These are phyloP conservation scores for Alternaria incomplexa DNA, from an alignment of 2,329 filamentous ascomycete genomes.

Conservation along the genomic window DNA sequence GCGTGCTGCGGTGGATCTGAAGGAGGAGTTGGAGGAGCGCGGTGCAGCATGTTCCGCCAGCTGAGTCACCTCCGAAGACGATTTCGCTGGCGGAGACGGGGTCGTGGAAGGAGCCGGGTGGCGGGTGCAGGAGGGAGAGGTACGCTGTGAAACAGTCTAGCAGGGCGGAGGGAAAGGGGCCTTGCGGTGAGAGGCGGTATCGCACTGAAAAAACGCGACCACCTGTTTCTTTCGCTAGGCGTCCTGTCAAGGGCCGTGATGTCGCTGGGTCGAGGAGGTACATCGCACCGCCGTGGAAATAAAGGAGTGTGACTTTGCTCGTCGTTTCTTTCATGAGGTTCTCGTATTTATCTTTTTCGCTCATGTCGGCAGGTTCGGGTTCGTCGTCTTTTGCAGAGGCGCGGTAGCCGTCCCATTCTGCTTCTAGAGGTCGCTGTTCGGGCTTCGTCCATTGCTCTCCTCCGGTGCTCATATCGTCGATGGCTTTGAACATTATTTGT, in stretches of 20 bases:
- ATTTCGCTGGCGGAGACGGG: slow-evolving; percentile 70
- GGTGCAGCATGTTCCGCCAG: slow-evolving; percentile 74
- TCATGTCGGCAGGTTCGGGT: slow-evolving; percentile 58
- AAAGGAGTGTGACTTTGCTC: slow-evolving; percentile 69
- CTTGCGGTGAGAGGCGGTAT: slow-evolving; percentile 76
- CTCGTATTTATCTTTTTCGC: slow-evolving; percentile 69
- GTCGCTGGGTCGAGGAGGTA: slow-evolving; percentile 73
- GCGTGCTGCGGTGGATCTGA: slow-evolving; percentile 59
- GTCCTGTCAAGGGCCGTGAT: slow-evolving; percentile 65
- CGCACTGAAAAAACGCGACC: slow-evolving; percentile 75
- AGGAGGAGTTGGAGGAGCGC: slow-evolving; percentile 72
- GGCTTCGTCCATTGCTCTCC: slow-evolving; percentile 51
- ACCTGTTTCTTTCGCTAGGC: slow-evolving; percentile 69
- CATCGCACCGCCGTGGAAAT: slow-evolving; percentile 79
- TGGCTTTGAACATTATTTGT: slow-evolving; percentile 64
- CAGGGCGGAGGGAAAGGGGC: slow-evolving; percentile 75
- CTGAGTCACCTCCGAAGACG: slow-evolving; percentile 75
- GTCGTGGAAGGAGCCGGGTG: slow-evolving; percentile 69
- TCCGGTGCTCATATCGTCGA: slow-evolving; percentile 60
- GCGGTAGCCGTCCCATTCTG: slow-evolving; percentile 78
- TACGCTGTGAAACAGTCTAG: slow-evolving; percentile 77
- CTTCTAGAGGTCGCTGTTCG: slow-evolving; percentile 64
- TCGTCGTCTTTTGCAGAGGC: slow-evolving; percentile 59
- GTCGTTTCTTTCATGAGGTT: slow-evolving; percentile 71
- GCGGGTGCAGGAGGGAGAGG: slow-evolving; percentile 74